These are phyloP conservation scores for Suillus americanus DNA, from an alignment of 768 basidiomycete genomes.

Conservation along the genomic window DNA sequence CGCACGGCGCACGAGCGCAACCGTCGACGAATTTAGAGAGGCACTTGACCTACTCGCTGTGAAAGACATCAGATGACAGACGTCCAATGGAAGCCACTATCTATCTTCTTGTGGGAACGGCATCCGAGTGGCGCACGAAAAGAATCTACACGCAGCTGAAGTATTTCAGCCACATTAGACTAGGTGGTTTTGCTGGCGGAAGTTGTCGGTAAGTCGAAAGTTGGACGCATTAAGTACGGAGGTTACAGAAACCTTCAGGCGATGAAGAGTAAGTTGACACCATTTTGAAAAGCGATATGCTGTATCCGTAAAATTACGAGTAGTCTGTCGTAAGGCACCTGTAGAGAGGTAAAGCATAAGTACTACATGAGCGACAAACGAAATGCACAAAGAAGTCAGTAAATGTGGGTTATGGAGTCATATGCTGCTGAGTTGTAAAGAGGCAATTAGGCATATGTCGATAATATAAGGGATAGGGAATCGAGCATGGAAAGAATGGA, in stretches of 20 bases:
- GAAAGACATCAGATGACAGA: not conserved
- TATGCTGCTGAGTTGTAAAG: not conserved
- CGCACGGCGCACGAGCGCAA: not conserved
- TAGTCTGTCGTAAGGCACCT: slow-evolving; percentile 1
- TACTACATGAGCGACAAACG: not conserved
- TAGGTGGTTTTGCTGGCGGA: not conserved
- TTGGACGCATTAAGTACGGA: not conserved
- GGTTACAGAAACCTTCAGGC: not conserved
- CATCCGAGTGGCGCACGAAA: not conserved
- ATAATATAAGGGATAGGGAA: slow-evolving; percentile 1
- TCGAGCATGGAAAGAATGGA: slow-evolving; percentile 16
- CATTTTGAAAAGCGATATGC: not conserved
- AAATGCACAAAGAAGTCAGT: slow-evolving; percentile 2
- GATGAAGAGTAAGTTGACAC: not conserved
- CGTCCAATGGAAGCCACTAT: not conserved
- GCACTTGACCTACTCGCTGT: not conserved
- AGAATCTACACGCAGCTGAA: not conserved
- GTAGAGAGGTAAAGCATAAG: slow-evolving; percentile 4
- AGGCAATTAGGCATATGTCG: not conserved
- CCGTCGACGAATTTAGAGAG: not conserved
- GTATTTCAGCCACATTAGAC: not conserved
- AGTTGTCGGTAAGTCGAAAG: not conserved
- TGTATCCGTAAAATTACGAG: slow-evolving; percentile 1
- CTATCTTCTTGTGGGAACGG: not conserved
- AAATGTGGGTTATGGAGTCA: not conserved